phyloP scores from a whole-genome alignment of 2,329 filamentous ascomycete genomes.

The Paecilomyces sp. region DNA sequence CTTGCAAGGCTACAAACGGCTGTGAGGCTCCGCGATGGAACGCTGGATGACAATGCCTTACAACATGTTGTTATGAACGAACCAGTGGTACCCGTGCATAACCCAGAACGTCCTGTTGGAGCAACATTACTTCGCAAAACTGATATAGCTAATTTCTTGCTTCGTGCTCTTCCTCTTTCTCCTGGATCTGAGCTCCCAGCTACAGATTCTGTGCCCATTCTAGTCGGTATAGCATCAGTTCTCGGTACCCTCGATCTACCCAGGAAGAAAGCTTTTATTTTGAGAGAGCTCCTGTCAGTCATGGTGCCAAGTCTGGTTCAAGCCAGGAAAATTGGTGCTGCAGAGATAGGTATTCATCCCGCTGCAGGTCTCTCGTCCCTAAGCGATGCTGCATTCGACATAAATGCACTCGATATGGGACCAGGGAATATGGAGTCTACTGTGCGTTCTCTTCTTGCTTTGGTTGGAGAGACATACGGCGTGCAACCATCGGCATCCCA shows the following conservation, averaged over 20 bases:
- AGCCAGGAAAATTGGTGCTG: conserved; percentile 83
- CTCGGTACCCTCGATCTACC: conserved; percentile 71
- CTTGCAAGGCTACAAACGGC: conserved; percentile 47
- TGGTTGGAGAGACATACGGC: conserved; percentile 33
- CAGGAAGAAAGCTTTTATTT: conserved; percentile 83
- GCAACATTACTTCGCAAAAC: conserved; percentile 47
- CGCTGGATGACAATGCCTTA: conserved; percentile 44
- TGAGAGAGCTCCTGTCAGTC: conserved; percentile 76
- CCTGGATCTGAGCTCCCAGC: conserved; percentile 57
- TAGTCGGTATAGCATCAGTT: conserved; percentile 84
- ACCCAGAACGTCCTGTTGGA: conserved; percentile 28
- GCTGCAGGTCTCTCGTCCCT: conserved; percentile 76
- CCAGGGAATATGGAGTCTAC: conserved; percentile 36
- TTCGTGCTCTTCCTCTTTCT: conserved; percentile 63
- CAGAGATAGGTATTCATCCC: conserved; percentile 93
- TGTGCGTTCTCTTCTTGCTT: conserved; percentile 29
- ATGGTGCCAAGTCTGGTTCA: conserved; percentile 81
- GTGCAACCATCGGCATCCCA: conserved; percentile 30
- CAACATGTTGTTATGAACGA: conserved; percentile 54
- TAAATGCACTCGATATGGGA: conserved; percentile 35
- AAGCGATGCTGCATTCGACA: conserved; percentile 44
- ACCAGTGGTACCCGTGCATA: conserved; percentile 28
- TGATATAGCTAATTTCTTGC: conserved; percentile 58
- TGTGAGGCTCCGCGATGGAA: conserved; percentile 44
- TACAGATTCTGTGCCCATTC: conserved; percentile 68